Base-by-base conservation (phyloP, 2,329 filamentous ascomycete species). In the Aspergillus caelatus region DNA sequence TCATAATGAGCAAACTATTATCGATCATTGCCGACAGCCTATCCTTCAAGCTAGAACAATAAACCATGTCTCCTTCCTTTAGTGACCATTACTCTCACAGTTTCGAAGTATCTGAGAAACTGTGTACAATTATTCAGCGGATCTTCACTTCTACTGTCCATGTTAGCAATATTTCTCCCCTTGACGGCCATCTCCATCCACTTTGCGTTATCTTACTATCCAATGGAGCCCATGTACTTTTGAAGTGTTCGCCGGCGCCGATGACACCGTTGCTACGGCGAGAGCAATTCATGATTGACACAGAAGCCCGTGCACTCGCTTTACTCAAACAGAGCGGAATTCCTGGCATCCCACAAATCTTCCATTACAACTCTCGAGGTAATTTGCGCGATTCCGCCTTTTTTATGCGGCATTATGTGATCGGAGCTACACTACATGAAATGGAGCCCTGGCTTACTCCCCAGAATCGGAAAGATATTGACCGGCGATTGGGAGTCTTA, bases 271-370 rank as follows among this genome's bases (percentile, higher is more conserved):
- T 81, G 32, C 70, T 81, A 45, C 77, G 79, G 46, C 74, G 77
- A 52, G 79, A 82, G 65, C 72, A 75, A 48, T 65, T 69, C 41
- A 71, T 72, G 41, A 75, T 82, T 9, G 75, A 79, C 61, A 78
- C 76, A 6, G 80, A 82, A 68, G 79, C 78, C 19, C 70, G 70
- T 21, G 74, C 76, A 14, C 73, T 81, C 21, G 67, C 72, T n/a
- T 67, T 81, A 12, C 70, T 82, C 7, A 71, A 67, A 10, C 72
- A 74, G 36, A 73, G 70, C 61, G 66, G 68, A 26, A 72, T 74
- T 26, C 71, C 78, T 39, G 76, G 71, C 59, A 74, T 80, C 48
- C 79, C 80, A 0, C 72, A 72, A 32, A 68, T 81, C 7, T 70
- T 80, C 41, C 71, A 76, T 67, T 78, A 79, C 63, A 74, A 79